Percentiles rank a stretch among this genome's conserved stretches.
These are phyloP conservation scores for Penicillium turbatum DNA, from an alignment of 495 filamentous ascomycete genomes.

Conservation along the genomic window DNA sequence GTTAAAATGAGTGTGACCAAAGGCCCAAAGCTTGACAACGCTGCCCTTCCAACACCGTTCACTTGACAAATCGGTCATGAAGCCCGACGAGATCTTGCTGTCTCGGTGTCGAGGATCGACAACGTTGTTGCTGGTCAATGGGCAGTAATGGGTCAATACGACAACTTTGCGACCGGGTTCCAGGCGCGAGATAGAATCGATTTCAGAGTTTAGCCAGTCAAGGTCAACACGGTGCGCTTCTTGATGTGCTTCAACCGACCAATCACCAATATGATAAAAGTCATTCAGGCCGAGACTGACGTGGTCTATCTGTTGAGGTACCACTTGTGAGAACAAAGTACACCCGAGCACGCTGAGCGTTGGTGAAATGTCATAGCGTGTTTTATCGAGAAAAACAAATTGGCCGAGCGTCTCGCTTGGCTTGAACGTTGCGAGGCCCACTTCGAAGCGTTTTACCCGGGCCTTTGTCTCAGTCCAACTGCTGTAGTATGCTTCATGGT, in stretches of 20 bases:
- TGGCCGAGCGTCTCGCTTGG: slow-evolving; percentile 10
- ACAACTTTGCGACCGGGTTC: slow-evolving; percentile 27
- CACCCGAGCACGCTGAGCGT: slow-evolving; percentile 38
- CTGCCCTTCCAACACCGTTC: neutral
- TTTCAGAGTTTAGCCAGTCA: slow-evolving; percentile 48
- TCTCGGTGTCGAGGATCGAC: neutral
- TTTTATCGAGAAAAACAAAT: slow-evolving; percentile 13
- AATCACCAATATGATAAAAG: slow-evolving; percentile 45
- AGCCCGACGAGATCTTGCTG: neutral
- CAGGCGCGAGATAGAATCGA: slow-evolving; percentile 25
- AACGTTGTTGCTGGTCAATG: neutral
- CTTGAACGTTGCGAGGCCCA: too few species aligned
- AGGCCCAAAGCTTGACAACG: neutral
- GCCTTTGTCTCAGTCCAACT: too few species aligned
- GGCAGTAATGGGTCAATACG: slow-evolving; percentile 43
- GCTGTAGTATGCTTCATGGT: too few species aligned
- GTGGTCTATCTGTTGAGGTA: slow-evolving; percentile 14
- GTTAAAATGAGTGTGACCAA: neutral
- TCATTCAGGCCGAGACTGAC: slow-evolving; percentile 42
- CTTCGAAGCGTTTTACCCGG: too few species aligned
- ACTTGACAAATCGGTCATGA: neutral
- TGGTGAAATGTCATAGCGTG: slow-evolving; percentile 4
- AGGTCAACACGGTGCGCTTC: slow-evolving; percentile 40
- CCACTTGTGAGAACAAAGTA: slow-evolving; percentile 26
- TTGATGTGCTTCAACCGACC: slow-evolving; percentile 44